Percentiles rank a stretch among this genome's conserved stretches.
phyloP scores from a whole-genome alignment of 148 eudicot genomes.

The Oxyria digyna region DNA sequence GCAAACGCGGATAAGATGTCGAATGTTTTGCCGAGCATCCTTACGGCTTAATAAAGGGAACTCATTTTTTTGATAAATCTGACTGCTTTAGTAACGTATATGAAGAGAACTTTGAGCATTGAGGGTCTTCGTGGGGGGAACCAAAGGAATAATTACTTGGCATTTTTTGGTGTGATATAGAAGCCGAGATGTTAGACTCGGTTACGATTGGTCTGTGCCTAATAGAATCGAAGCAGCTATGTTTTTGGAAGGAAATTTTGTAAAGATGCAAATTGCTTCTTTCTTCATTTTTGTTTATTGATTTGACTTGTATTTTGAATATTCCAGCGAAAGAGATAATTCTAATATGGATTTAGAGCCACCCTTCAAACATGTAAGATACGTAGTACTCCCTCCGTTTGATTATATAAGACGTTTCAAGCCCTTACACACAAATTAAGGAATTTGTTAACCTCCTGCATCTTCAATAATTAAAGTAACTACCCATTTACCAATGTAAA shows the following conservation, averaged over 20 bases:
- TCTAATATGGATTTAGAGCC: too few species aligned
- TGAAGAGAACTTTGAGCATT: background rate
- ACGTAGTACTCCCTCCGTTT: too few species aligned
- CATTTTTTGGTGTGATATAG: background rate
- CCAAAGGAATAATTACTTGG: background rate
- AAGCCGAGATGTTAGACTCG: background rate
- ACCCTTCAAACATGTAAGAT: too few species aligned
- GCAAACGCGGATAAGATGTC: slow-evolving; percentile 29
- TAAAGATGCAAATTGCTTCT: background rate
- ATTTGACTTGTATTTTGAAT: too few species aligned
- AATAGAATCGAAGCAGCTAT: background rate
- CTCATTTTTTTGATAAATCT: background rate
- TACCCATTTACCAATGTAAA: too few species aligned
- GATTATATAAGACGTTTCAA: too few species aligned
- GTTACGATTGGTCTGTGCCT: background rate
- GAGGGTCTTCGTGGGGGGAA: background rate
- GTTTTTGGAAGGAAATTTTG: background rate
- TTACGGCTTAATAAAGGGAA: slow-evolving; percentile 56
- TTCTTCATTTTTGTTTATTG: background rate
- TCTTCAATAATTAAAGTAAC: too few species aligned
- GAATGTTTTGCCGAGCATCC: slow-evolving; percentile 48
- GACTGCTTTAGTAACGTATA: background rate
- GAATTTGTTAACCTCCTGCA: too few species aligned
- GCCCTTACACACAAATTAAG: too few species aligned
- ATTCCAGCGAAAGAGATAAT: too few species aligned